phyloP scores from a whole-genome alignment of 1,139 yeast genomes.

The Kluyveromyces sp. region DNA sequence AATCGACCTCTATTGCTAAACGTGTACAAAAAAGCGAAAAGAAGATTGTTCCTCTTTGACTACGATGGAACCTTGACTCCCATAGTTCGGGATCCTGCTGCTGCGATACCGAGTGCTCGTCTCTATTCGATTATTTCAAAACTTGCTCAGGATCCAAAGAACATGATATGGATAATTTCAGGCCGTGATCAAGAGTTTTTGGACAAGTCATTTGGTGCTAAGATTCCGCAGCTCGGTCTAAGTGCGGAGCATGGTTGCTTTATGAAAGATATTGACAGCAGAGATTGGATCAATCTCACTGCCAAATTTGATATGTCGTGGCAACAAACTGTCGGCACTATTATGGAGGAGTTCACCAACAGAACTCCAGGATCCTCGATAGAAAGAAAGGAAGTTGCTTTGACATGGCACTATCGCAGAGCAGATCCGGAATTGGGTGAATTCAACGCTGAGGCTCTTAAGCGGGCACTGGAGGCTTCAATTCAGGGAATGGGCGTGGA shows the following conservation, averaged over 20 bases:
- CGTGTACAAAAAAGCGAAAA: constrained; percentile 52
- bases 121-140: constrained; percentile 53
- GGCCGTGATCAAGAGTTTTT: constrained; percentile 92
- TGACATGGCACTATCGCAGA: constrained; percentile 96
- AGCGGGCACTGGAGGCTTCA: constrained; percentile 57
- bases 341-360: constrained; percentile 69
- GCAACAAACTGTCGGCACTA: constrained; percentile 74
- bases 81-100: constrained; percentile 94
- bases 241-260: constrained; percentile 98
- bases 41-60: constrained; percentile 82
- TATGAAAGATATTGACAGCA: constrained; percentile 58
- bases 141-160: constrained; percentile 67
- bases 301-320: constrained; percentile 86
- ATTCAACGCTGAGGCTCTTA: constrained; percentile 73
- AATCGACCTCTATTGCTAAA: constrained; percentile 62
- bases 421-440: constrained; percentile 90
- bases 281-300: constrained; percentile 77
- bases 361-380: constrained; percentile 85
- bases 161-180: constrained; percentile 89
- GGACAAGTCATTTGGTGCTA: constrained; percentile 79
- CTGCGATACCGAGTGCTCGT: constrained; percentile 86
- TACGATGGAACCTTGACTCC: constrained; percentile 97
- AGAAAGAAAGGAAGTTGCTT: constrained; percentile 85
- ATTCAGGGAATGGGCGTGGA: constrained; percentile 74
- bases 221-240: constrained; percentile 57